Percentiles rank a stretch among this genome's conserved stretches.
phyloP scores from a whole-genome alignment of 75 land plant genomes.

The Sequoiadendron giganteum region DNA sequence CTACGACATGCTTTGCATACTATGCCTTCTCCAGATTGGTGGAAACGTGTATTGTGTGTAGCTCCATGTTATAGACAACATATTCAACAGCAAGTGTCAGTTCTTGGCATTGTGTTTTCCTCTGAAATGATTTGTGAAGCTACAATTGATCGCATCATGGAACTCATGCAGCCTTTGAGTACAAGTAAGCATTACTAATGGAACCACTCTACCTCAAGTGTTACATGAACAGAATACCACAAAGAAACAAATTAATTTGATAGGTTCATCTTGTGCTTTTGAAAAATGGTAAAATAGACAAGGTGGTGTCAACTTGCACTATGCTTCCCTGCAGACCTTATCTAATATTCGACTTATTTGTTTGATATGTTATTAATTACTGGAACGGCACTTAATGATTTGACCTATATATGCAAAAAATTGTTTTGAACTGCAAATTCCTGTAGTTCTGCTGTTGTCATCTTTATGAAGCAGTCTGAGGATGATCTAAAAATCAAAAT shows the following conservation, averaged over 20 bases:
- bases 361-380: background rate
- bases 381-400: background rate
- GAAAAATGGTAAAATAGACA: background rate
- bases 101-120: conserved; percentile 76
- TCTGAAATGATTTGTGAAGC: conserved; percentile 96
- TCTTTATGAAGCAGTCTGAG: background rate
- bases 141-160: conserved; percentile 86
- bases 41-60: conserved; percentile 86
- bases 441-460: background rate
- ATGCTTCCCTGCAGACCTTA: background rate
- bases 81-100: conserved; percentile 38
- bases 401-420: background rate
- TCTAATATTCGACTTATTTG: background rate
- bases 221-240: background rate
- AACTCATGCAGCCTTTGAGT: conserved; percentile 74
- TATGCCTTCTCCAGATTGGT: conserved; percentile 95
- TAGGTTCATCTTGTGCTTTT: background rate
- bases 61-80: conserved; percentile 78
- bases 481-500: background rate
- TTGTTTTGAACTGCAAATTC: background rate
- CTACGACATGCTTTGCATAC: conserved; percentile 85
- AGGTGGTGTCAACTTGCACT: background rate
- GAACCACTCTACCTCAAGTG: background rate
- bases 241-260: background rate
- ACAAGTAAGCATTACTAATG: conserved; percentile 47